Evolutionary conservation across 1,139 yeast species (phyloP), one percentile per base, ranked within the genome.

Genomic region (Yamadazyma taylorii): DNA sequence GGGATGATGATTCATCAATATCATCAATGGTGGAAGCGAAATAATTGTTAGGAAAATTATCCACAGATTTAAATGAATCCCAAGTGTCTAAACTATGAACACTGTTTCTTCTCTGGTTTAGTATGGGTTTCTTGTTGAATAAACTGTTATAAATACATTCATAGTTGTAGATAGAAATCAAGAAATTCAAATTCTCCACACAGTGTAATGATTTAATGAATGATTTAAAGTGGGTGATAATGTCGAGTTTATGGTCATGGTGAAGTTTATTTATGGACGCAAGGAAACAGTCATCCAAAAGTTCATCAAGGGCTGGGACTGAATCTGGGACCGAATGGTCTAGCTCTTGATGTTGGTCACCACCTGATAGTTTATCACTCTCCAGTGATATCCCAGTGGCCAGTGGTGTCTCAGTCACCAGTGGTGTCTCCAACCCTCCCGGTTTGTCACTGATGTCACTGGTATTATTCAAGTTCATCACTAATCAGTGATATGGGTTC

Each of bases 81-180:
- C 11, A 36, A 3, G 42, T 31, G 34, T 37, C 43, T 11, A 45
- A 19, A 10, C 37, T 41, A 13, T 28, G 14, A 9, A 36, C 19
- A 30, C 41, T 38, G 22, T 40, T 34, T 22, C 27, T 33, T 30
- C 36, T 34, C 1, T 38, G 24, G 32, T 36, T 40, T 4, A 38
- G 26, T 14, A 36, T 32, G 7, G 37, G 24, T 5, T 28, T 32
- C 2, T 30, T 17, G 8, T 36, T 30, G 30, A 38, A 43, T 8
- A 42, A 24, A 23, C 32, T 38, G 32, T 40, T 48, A 36, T 34
- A 50, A 38, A 35, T 43, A 48, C 58, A 56, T 44, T 70, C 75
- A 50, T 74, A 74, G 36, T 66, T 67, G 53, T 59, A 72, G 13
- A 73, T 68, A 38, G 70, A 73, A 5, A 74, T 59, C 29, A 75